These are phyloP conservation scores for Podaxis rugospora DNA, from an alignment of 768 basidiomycete genomes.

Conservation along the genomic window DNA sequence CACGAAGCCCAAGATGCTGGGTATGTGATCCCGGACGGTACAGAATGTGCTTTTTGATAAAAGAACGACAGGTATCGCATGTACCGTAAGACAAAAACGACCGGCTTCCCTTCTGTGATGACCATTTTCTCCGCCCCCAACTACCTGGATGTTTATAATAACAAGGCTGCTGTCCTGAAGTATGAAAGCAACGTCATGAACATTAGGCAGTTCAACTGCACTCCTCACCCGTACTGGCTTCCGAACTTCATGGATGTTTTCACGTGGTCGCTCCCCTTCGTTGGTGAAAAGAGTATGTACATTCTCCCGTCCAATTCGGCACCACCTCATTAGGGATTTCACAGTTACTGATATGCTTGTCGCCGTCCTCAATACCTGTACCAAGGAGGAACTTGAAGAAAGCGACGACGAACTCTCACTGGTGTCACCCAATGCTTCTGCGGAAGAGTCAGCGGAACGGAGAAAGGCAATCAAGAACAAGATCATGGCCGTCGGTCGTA, in stretches of 20 bases:
- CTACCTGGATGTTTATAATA: constrained; percentile 98
- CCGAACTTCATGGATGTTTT: constrained; percentile 99
- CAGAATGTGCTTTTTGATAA: neutral
- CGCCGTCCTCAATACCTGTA: constrained; percentile 92
- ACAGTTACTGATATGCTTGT: constrained; percentile 98
- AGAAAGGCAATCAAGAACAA: constrained; percentile 96
- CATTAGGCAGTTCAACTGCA: constrained; percentile 96
- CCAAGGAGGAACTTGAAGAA: constrained; percentile 94
- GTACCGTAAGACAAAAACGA: constrained; percentile 98
- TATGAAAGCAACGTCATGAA: constrained; percentile 99
- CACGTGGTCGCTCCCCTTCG: constrained; percentile 97
- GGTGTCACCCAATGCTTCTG: constrained; percentile 35
- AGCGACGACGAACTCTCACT: constrained; percentile 51
- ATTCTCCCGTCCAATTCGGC: neutral
- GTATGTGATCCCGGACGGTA: constrained; percentile 36
- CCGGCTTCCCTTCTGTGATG: constrained; percentile 99
- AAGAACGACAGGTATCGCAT: constrained; percentile 72
- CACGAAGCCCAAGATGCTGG: constrained; percentile 99
- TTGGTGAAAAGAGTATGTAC: constrained; percentile 90
- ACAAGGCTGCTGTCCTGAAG: constrained; percentile 98
- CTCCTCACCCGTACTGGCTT: constrained; percentile 95
- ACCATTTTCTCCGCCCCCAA: constrained; percentile 99
- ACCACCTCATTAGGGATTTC: neutral
- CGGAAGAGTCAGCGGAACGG: constrained; percentile 60
- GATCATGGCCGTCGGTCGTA: constrained; percentile 94